A percentile compares a stretch with the other conserved stretches of the same genome.
Conservation (phyloP, 2,329 filamentous ascomycete genomes). For the Parasarocladium wereldwijsianum region DNA sequence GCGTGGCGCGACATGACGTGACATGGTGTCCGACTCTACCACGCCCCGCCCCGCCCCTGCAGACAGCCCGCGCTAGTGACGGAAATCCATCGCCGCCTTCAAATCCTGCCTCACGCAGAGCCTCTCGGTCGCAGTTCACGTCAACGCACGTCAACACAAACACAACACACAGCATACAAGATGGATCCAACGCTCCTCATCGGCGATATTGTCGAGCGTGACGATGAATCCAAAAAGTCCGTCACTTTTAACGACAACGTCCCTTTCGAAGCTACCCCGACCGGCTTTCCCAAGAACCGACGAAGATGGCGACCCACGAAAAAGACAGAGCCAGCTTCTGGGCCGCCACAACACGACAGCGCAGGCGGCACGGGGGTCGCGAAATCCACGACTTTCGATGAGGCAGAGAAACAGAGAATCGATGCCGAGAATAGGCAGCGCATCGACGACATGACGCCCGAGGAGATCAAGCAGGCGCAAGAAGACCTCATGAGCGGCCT, state of each 20-base stretch:
- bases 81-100: no score
- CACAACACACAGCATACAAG: no score
- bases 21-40: no score
- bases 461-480: constrained; percentile 69
- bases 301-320: constrained; percentile 69
- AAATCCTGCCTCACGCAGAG: no score
- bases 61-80: no score
- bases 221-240: constrained; percentile 35
- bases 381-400: constrained; percentile 17
- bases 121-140: no score
- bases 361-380: constrained; percentile 5
- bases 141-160: no score
- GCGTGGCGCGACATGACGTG: no score
- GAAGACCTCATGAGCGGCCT: constrained; percentile 67
- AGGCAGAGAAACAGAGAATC: constrained; percentile 56
- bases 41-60: no score
- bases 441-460: constrained; percentile 62
- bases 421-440: constrained; percentile 67
- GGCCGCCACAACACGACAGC: constrained; percentile 5
- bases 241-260: constrained; percentile 25
- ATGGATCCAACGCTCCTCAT: constrained; percentile 42
- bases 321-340: constrained; percentile 25
- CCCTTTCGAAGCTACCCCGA: constrained; percentile 2
- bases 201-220: constrained; percentile 68
- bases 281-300: constrained; percentile 79